Evolutionary conservation across 106 monocot genomes (phyloP).

Genomic region (Dendrobium chrysotoxum): DNA sequence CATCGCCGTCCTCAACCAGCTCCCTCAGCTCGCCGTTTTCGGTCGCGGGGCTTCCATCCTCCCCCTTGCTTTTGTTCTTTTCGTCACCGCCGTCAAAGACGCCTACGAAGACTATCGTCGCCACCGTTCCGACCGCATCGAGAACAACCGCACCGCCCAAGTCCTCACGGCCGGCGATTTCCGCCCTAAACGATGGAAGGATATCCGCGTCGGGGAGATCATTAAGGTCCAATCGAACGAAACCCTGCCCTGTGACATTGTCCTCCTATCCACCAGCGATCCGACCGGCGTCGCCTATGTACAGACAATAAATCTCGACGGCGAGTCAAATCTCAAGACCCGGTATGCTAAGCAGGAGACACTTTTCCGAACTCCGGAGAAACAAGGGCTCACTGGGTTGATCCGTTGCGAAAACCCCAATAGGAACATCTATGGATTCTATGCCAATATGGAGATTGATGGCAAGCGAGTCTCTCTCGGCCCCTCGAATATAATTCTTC

Average conservation of each 20-base stretch:
- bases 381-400: conserved; percentile 10
- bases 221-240: conserved; percentile 46
- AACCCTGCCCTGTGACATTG: conserved; percentile 80
- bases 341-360: conserved; percentile 85
- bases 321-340: conserved; percentile 91
- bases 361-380: conserved; percentile 6
- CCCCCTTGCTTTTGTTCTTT: conserved; percentile 80
- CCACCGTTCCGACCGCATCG: conserved; percentile 76
- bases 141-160: conserved; percentile 53
- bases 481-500: conserved; percentile 61
- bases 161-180: conserved; percentile 31
- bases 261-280: conserved; percentile 71
- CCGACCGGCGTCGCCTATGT: conserved; percentile 86
- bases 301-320: conserved; percentile 91
- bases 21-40: conserved; percentile 91
- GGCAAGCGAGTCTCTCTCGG: conserved; percentile 57
- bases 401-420: conserved; percentile 80
- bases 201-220: conserved; percentile 61
- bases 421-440: conserved; percentile 86
- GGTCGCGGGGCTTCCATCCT: conserved; percentile 69
- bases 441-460: conserved; percentile 57
- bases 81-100: conserved; percentile 86
- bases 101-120: conserved; percentile 86
- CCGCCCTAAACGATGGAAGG: conserved; percentile 53
- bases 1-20: conserved; percentile 90